Evolutionary conservation across 306 rosid species (phyloP), one percentile per base, ranked within the genome.

Genomic region (Sophora flavescens): DNA sequence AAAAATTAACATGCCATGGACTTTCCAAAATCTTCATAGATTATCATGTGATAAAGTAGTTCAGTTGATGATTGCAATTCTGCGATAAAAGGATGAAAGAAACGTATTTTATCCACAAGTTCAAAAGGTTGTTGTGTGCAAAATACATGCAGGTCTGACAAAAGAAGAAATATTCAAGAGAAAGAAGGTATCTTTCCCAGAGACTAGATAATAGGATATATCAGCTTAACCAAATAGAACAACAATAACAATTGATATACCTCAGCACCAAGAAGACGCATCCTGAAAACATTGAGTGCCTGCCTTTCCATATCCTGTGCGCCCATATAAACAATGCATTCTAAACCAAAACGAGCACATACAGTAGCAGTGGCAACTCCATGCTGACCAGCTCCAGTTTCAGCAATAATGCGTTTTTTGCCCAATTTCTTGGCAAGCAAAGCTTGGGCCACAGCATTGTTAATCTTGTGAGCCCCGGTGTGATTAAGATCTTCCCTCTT

Each of bases 401-500:
- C 98, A 66, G 98, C 98, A 62, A 95, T 95, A 67, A 95, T 89
- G 7, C 97, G 95, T 13, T 86, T 81, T 79, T 95, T 95, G 33
- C 97, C 96, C 88, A 95, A 84, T 5, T 78, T 80, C 91, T 90
- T 90, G 6, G 98, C 98, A 74, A 95, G 93, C 84, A 95, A 82
- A 78, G 98, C 98, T 80, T 92, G 98, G 12, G 93, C 97, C 76
- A 95, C 84, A 6, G 97, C 98, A 81, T 95, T 95, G 76, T 95
- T 95, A 82, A 95, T 95, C 69, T 95, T 95, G 84, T 95, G 98
- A 74, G 98, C 98, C 51, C 98, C 98, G 0, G 98, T 95, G 84
- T 95, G 98, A 79, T 92, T 95, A 68, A 95, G 97, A 88, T 95
- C 98, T 79, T 95, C 98, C 89, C 98, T 95, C 88, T 95, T 95